Evolutionary conservation across 306 rosid species (phyloP), one percentile per base, ranked within the genome.

Genomic region (Cucurbita ficifolia): DNA sequence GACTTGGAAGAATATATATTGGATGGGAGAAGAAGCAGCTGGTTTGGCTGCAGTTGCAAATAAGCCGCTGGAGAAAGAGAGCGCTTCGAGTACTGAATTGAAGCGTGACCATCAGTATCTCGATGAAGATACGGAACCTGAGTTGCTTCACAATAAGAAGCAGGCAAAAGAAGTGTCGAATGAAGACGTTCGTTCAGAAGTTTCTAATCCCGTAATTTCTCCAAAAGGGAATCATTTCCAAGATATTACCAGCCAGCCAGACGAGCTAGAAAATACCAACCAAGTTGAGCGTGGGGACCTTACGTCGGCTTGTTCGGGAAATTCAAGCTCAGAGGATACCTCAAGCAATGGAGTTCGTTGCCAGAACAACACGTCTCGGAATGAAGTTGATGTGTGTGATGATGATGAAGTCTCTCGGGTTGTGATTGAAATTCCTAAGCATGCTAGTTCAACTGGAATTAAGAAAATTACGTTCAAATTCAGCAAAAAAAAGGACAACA

Each of bases 121-220:
- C 51, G 77, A 4, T n/a, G 82, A 80, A 35, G 91, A 82, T 53
- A 76, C 80, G 17, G 89, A 83, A 68, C 50, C 76, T 0, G 75
- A 83, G 38, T 22, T 74, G 13, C 86, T 77, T 43, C 88, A 91
- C 2, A 84, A 73, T 67, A 90, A 89, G 88, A 94, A 84, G 77
- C 97, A 82, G 54, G 87, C 83, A 0, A 90, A 86, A 77, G 96
- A 94, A 82, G 85, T 85, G 73, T 94, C 98, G 0, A 85, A 83
- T 22, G 99, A 94, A 17, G 99, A 94, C 50, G 79, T 94, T 48
- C 87, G 88, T 49, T 94, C 99, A 1, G 99, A 94, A 75, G 99
- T 94, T 72, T 77, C 88, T 2, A 94, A 91, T 73, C 99, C 99
- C 0, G 79, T 81, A 5, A 75, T 74, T 73, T 88, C 86, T 71